Conservation (phyloP, 2,329 filamentous ascomycete species). For the Ophiostoma ulmi region DNA sequence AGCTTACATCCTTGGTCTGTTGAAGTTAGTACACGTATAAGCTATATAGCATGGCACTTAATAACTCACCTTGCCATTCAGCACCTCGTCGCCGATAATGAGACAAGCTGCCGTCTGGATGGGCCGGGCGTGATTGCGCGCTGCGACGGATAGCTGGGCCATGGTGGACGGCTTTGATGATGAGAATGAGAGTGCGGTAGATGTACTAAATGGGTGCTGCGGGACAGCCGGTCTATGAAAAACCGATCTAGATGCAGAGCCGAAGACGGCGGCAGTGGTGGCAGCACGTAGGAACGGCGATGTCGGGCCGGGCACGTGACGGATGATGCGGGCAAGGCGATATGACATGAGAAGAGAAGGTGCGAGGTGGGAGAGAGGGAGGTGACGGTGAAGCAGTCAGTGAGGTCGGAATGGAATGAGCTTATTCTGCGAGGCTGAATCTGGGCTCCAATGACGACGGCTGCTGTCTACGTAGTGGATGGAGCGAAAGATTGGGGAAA, state of each 20-base stretch:
- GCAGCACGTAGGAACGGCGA: slow-evolving; percentile 17
- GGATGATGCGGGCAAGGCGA: slow-evolving; percentile 24
- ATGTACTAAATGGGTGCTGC: background rate
- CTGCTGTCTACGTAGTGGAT: background rate
- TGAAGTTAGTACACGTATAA: background rate
- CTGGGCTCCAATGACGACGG: background rate
- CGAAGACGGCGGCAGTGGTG: background rate
- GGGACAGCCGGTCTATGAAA: background rate
- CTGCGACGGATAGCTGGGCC: slow-evolving; percentile 22
- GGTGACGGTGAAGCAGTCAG: background rate
- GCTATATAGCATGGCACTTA: no score
- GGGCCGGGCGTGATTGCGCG: slow-evolving; percentile 36
- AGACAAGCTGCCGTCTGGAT: slow-evolving; percentile 89
- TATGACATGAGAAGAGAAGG: slow-evolving; percentile 23
- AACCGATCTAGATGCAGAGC: background rate
- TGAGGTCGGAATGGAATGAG: background rate
- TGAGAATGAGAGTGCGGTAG: background rate
- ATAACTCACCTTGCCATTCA: slow-evolving; percentile 76
- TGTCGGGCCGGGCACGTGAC: slow-evolving; percentile 23
- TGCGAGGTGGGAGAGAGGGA: background rate
- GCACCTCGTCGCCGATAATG: slow-evolving; percentile 95
- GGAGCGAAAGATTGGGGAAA: background rate
- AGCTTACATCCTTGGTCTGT: slow-evolving; percentile 28
- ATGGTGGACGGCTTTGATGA: slow-evolving; percentile 19
- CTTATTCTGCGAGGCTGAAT: background rate